A percentile compares a stretch with the other conserved stretches of the same genome.
Conservation (phyloP, 257 asterid genomes). For the Solanum pinnatisectum region DNA sequence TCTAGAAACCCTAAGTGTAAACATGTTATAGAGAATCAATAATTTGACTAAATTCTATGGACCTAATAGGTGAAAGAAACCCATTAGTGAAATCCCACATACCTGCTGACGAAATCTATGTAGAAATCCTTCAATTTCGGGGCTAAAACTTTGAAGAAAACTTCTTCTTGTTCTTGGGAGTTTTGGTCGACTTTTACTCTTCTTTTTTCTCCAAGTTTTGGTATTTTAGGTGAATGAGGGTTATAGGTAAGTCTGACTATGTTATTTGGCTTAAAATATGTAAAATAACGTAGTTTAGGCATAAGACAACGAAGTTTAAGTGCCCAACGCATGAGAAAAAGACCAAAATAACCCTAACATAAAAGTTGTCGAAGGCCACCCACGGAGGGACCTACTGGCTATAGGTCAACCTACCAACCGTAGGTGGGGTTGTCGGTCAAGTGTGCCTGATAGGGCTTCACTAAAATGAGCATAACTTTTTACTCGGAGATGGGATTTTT, state of each 20-base stretch:
- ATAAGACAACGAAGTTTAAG: background rate
- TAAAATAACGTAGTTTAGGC: too few species aligned
- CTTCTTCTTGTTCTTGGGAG: background rate
- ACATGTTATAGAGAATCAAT: too few species aligned
- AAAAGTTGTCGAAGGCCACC: background rate
- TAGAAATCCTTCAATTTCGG: background rate
- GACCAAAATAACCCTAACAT: background rate
- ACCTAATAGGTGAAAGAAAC: background rate
- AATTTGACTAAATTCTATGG: too few species aligned
- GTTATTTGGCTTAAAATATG: background rate
- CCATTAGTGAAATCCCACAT: background rate
- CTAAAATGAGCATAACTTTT: too few species aligned
- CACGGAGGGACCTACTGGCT: accelerated
- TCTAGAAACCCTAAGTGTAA: background rate
- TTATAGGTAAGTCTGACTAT: background rate
- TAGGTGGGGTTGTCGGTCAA: background rate
- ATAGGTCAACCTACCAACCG: background rate
- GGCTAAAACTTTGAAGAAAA: background rate
- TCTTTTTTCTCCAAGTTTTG: background rate
- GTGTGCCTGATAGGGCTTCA: background rate
- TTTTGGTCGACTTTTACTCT: background rate
- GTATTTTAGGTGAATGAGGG: background rate
- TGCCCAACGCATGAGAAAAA: too few species aligned
- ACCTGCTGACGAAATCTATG: background rate
- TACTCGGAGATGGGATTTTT: too few species aligned